Evolutionary conservation across 306 rosid species (phyloP).

Genomic region (Corylus avellana): DNA sequence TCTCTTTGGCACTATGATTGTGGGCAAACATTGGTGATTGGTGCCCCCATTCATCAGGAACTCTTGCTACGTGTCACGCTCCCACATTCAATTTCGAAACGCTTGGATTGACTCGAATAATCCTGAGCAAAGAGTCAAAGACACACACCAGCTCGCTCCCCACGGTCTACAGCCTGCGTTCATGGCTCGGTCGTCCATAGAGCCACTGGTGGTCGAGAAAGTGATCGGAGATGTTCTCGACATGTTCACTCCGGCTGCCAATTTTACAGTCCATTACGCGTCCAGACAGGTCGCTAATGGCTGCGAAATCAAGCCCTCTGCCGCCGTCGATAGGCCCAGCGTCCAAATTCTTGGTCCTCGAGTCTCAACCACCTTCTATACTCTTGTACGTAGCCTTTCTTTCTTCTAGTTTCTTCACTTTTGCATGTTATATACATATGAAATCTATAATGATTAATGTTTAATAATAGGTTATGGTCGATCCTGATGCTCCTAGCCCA

Average conservation of each 20-base stretch:
- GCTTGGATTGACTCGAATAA: not conserved
- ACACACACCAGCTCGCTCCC: too few relatives aligned
- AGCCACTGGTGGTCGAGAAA: conserved; percentile 37
- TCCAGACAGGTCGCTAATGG: conserved; percentile 38
- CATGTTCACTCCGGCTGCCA: conserved; percentile 32
- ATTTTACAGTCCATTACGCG: conserved; percentile 24
- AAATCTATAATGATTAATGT: not conserved
- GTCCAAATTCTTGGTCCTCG: conserved; percentile 24
- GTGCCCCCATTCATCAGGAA: conserved; percentile 12
- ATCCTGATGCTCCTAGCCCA: conserved; percentile 46
- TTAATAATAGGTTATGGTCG: conserved; percentile 33
- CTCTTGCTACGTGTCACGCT: conserved; percentile 16
- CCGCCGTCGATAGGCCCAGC: conserved; percentile 20
- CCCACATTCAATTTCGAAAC: not conserved
- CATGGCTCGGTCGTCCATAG: conserved; percentile 31
- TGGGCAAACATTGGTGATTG: not conserved
- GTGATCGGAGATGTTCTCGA: conserved; percentile 40
- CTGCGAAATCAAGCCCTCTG: conserved; percentile 35
- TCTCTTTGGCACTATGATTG: not conserved
- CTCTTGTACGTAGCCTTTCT: conserved; percentile 11
- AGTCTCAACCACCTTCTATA: conserved; percentile 15
- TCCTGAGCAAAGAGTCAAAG: not conserved
- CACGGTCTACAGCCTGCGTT: too few relatives aligned
- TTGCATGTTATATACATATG: not conserved
- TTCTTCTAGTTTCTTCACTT: not conserved